phyloP scores from a whole-genome alignment of 805 yeast genomes.

The Candida vaughaniae region DNA sequence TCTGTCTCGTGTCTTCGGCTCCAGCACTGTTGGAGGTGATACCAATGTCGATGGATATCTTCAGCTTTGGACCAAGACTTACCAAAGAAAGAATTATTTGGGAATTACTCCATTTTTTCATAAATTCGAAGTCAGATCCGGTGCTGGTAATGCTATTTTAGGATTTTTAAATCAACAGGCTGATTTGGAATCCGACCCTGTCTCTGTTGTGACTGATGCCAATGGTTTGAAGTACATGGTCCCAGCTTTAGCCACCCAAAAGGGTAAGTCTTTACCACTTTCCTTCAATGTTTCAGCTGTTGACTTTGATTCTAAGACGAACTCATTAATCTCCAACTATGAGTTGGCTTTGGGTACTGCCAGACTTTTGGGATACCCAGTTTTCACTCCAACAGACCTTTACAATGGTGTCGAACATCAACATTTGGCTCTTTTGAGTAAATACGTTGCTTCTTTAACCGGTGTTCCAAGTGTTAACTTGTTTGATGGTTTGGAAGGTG shows the following conservation, averaged over 20 bases:
- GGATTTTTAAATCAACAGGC: conserved; percentile 52
- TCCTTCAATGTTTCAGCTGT: conserved; percentile 75
- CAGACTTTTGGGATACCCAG: conserved; percentile 59
- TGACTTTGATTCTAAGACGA: conserved; percentile 57
- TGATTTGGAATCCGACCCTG: conserved; percentile 33
- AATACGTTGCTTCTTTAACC: conserved; percentile 51
- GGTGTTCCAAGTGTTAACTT: conserved; percentile 64
- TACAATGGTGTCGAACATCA: conserved; percentile 59
- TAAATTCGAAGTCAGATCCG: conserved; percentile 71
- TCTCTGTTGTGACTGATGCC: conserved; percentile 59
- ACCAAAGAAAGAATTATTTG: conserved; percentile 48
- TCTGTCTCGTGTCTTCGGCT: conserved; percentile 60
- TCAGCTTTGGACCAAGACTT: conserved; percentile 56
- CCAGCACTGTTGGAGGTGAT: conserved; percentile 63
- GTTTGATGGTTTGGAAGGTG: conserved; percentile 75
- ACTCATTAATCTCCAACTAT: conserved; percentile 62
- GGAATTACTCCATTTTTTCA: conserved; percentile 63
- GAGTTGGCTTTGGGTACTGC: conserved; percentile 62
- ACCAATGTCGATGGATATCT: conserved; percentile 60
- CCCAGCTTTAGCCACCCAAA: conserved; percentile 46
- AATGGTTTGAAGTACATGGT: conserved; percentile 68
- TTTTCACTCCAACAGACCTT: conserved; percentile 61
- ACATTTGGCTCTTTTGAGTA: conserved; percentile 61
- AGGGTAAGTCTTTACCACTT: conserved; percentile 48
- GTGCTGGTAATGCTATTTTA: conserved; percentile 76